Evolutionary conservation across 2,329 filamentous ascomycete genomes (phyloP).

Genomic region (Trichoderma polysporum): DNA sequence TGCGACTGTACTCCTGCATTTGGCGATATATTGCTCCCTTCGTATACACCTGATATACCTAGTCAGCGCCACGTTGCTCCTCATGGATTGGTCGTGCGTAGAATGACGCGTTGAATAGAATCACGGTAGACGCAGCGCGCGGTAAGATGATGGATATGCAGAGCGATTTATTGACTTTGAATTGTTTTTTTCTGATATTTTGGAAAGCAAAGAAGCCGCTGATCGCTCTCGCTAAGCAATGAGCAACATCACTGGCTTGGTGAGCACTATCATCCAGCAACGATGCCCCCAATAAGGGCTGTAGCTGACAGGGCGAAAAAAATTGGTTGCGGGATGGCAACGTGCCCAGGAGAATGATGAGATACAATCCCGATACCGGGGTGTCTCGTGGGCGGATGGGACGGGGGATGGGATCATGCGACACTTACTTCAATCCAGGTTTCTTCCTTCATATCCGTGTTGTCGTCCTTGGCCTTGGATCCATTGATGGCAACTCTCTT

Average conservation of each 20-base stretch:
- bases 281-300: conserved; percentile 30
- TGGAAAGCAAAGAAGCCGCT: conserved; percentile 27
- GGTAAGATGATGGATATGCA: conserved; percentile 16
- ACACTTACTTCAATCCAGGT: conserved; percentile 66
- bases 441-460: conserved; percentile 57
- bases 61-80: conserved; percentile 19
- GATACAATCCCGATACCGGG: not conserved
- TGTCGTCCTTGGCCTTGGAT: conserved; percentile 56
- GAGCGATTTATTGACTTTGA: conserved; percentile 13
- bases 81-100: conserved; percentile 10
- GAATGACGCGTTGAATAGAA: conserved; percentile 12
- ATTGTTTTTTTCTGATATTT: not conserved
- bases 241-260: conserved; percentile 39
- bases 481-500: conserved; percentile 94
- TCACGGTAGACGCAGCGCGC: conserved; percentile 21
- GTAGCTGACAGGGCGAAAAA: conserved; percentile 23
- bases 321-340: not conserved
- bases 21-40: conserved; percentile 97
- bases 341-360: not conserved
- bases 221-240: conserved; percentile 33
- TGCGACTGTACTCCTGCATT: conserved; percentile 97
- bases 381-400: conserved; percentile 12
- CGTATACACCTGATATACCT: conserved; percentile 37
- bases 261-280: conserved; percentile 38
- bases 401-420: conserved; percentile 34